These are phyloP conservation scores for Bisporella sp. DNA, from an alignment of 2,329 filamentous ascomycete genomes.

Conservation along the genomic window DNA sequence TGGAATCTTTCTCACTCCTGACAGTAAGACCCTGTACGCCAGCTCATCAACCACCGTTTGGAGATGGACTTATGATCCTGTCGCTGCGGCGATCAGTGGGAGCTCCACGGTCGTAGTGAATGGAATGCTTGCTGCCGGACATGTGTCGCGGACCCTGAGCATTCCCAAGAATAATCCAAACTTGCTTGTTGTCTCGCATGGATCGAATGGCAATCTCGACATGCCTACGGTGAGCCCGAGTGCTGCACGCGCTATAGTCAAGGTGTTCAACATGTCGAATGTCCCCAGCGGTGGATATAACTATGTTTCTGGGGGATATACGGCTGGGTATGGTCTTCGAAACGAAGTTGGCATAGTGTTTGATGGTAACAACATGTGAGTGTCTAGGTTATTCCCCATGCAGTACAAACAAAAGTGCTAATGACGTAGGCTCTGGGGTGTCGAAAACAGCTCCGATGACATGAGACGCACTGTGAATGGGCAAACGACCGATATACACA, in stretches of 20 bases:
- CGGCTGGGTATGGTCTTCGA: constrained; percentile 13
- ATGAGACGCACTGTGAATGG: constrained; percentile 8
- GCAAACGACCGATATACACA: constrained; percentile 9
- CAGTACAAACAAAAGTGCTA: not conserved
- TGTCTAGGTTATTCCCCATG: not conserved
- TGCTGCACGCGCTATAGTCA: constrained; percentile 12
- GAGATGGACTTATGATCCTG: constrained; percentile 10
- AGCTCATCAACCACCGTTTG: constrained; percentile 13
- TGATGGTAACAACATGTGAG: constrained; percentile 2
- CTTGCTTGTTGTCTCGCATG: constrained; percentile 13
- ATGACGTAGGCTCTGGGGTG: constrained; percentile 8
- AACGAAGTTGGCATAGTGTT: constrained; percentile 14
- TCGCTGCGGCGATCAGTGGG: constrained; percentile 1
- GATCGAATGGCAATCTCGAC: constrained; percentile 13
- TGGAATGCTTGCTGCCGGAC: constrained; percentile 12
- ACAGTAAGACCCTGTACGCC: constrained; percentile 14
- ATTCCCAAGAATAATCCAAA: constrained; percentile 10
- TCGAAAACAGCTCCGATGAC: constrained; percentile 10
- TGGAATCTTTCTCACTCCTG: constrained; percentile 8
- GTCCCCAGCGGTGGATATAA: constrained; percentile 11
- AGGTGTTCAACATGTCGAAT: constrained; percentile 13
- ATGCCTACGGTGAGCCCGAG: constrained; percentile 6
- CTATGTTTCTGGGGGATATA: constrained; percentile 10
- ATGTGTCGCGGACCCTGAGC: constrained; percentile 11
- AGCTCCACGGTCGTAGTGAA: constrained; percentile 4